Conservation (phyloP, 805 yeast genomes). For the Metschnikowia reukaufii region DNA sequence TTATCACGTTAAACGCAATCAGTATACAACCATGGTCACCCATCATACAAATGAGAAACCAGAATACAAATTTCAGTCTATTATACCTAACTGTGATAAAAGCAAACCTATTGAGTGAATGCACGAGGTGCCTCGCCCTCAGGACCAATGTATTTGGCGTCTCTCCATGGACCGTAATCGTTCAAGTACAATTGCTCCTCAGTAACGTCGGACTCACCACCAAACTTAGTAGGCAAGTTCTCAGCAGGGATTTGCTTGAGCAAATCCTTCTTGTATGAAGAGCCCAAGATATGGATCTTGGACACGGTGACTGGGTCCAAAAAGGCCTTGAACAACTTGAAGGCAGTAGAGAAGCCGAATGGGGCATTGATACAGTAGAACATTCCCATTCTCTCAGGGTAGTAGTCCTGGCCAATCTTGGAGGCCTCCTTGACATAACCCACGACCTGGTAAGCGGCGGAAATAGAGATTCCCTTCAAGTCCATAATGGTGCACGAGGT, state of each 20-base stretch:
- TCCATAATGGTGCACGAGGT: conserved; percentile 96
- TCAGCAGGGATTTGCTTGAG: conserved; percentile 91
- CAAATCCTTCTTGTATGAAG: conserved; percentile 75
- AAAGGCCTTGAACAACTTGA: conserved; percentile 87
- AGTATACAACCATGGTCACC: neutral
- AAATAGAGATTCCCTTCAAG: conserved; percentile 87
- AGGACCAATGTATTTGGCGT: conserved; percentile 81
- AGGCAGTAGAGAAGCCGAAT: conserved; percentile 94
- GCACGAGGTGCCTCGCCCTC: conserved; percentile 87
- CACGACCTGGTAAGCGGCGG: conserved; percentile 81
- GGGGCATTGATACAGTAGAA: conserved; percentile 96
- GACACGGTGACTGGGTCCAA: conserved; percentile 97
- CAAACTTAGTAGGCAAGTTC: conserved; percentile 88
- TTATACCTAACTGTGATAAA: neutral
- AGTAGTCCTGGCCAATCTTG: conserved; percentile 91
- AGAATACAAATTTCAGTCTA: conserved; percentile 2
- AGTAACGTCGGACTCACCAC: conserved; percentile 71
- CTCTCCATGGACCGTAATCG: conserved; percentile 98
- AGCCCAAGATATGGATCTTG: conserved; percentile 85
- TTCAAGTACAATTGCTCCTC: conserved; percentile 83
- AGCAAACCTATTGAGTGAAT: conserved; percentile 2
- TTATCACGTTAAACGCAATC: no score
- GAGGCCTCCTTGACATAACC: conserved; percentile 92
- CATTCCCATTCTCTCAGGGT: conserved; percentile 99
- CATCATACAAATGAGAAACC: neutral